Base-by-base conservation (phyloP, 2,329 filamentous ascomycete species). In the Pseudogymnoascus sp. region DNA sequence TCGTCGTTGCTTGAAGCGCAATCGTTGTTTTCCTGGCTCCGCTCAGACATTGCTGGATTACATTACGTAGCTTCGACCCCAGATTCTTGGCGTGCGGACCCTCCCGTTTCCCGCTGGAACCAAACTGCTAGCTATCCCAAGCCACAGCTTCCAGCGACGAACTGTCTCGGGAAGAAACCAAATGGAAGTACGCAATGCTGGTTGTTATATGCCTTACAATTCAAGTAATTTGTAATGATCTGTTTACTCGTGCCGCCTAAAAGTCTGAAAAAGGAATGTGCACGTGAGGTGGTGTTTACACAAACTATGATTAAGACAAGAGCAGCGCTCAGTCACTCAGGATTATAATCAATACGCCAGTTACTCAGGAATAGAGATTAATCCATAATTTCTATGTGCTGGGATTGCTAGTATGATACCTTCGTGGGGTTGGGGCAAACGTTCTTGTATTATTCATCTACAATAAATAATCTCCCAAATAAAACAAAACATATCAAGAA, bases 11-110 rank as follows among this genome's bases (percentile, higher is more conserved):
- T 39, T 61, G 36, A 61, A 31, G 25, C 60, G 34, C 60, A 16
- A 16, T 61, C 28, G 19, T 36, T 25, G 28, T 34, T 34, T 57
- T 57, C 7, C 3, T 21, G 28, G 28, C 34, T 57, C 4, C 51
- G 16, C 51, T 57, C 51, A 57, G 51, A 57, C 51, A 57, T 57
- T 36, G 28, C 10, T 34, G 51, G 13, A 21, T 4, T 19, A 36
- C 28, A 57, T 57, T 36, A 57, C 51, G 51, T 45, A 45, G 60
- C 60, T 45, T 45, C 19, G 36, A 61, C 60, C 60, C 60, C 60
- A 45, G 60, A 25, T 61, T 45, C 39, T 61, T 61, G 25, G 60
- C 60, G 13, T 8, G 36, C 39, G 21, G 60, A 45, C 34, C 36
- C 60, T 39, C 34, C 60, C 36, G 36, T 61, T 45, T 61, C 13